phyloP scores from a whole-genome alignment of 768 basidiomycete species.

The Pholiota microspora region DNA sequence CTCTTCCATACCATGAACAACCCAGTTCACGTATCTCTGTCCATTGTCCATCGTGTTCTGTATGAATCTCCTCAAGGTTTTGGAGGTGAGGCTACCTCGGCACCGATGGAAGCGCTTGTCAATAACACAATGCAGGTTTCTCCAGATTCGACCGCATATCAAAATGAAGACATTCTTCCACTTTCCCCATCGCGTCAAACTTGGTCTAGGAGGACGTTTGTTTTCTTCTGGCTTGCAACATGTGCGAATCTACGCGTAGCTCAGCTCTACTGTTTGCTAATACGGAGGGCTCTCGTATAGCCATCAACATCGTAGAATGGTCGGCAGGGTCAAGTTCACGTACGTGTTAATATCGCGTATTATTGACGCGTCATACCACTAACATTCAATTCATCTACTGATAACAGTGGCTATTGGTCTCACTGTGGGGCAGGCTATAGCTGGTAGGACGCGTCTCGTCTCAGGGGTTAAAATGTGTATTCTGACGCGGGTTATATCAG shows the following conservation, averaged over 20 bases:
- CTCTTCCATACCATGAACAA: no score
- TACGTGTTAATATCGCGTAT: constrained; percentile 10
- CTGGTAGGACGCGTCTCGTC: background rate
- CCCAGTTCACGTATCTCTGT: background rate
- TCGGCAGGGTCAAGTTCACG: constrained; percentile 27
- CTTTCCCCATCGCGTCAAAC: constrained; percentile 25
- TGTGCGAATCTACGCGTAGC: constrained; percentile 10
- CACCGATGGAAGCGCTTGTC: no score
- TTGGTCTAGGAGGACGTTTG: constrained; percentile 25
- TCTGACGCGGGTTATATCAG: background rate
- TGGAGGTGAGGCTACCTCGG: no score
- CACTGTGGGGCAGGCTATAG: constrained; percentile 1
- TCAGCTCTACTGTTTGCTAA: background rate
- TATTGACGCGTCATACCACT: background rate
- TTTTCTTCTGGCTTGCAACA: constrained; percentile 32
- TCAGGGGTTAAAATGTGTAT: background rate
- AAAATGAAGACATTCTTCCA: constrained; percentile 27
- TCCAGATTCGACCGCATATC: constrained; percentile 24
- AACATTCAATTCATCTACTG: background rate
- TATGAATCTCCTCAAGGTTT: no score
- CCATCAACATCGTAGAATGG: constrained; percentile 32
- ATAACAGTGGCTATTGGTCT: constrained; percentile 1
- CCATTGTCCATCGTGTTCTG: no score
- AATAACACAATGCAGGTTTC: constrained; percentile 19
- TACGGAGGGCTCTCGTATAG: constrained; percentile 7